These are phyloP conservation scores for Penicillium psychrofluorescens DNA, from an alignment of 495 filamentous ascomycete species.

Conservation along the genomic window DNA sequence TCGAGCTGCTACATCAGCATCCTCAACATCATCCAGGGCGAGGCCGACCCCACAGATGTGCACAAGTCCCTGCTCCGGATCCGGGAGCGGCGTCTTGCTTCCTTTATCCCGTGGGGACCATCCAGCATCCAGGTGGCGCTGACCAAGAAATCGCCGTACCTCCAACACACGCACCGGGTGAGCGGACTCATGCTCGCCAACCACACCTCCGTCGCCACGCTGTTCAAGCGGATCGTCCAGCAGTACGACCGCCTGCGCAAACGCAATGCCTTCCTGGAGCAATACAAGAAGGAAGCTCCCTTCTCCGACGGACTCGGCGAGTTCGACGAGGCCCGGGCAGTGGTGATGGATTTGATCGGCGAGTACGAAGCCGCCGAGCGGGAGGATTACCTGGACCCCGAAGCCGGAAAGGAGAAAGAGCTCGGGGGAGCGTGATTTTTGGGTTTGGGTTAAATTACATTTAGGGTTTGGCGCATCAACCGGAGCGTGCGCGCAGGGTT, in stretches of 20 bases:
- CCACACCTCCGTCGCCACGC: slow-evolving; percentile 92
- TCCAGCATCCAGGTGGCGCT: slow-evolving; percentile 95
- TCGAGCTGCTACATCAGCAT: slow-evolving; percentile 99
- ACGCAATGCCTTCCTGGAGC: slow-evolving; percentile 92
- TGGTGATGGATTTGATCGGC: slow-evolving; percentile 77
- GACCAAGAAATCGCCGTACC: slow-evolving; percentile 92
- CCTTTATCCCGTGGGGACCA: slow-evolving; percentile 98
- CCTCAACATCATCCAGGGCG: slow-evolving; percentile 96
- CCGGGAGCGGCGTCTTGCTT: slow-evolving; percentile 85
- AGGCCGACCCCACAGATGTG: slow-evolving; percentile 92
- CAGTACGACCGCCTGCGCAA: slow-evolving; percentile 92
- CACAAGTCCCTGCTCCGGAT: slow-evolving; percentile 97
- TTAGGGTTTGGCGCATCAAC: slow-evolving; percentile 17
- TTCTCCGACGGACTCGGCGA: slow-evolving; percentile 87
- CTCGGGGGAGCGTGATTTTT: slow-evolving; percentile 12
- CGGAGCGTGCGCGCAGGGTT: slow-evolving; percentile 8
- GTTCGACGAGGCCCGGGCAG: slow-evolving; percentile 88
- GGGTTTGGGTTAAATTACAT: slow-evolving; percentile 10
- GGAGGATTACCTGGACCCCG: slow-evolving; percentile 74
- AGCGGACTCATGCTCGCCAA: slow-evolving; percentile 97
- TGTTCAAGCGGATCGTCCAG: slow-evolving; percentile 86
- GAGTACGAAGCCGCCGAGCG: slow-evolving; percentile 96
- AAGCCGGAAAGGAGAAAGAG: slow-evolving; percentile 46
- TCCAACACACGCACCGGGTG: slow-evolving; percentile 79
- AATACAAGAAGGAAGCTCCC: slow-evolving; percentile 87